phyloP scores from a whole-genome alignment of 108 stramenopile species.

The Stephanodiscus triporus region DNA sequence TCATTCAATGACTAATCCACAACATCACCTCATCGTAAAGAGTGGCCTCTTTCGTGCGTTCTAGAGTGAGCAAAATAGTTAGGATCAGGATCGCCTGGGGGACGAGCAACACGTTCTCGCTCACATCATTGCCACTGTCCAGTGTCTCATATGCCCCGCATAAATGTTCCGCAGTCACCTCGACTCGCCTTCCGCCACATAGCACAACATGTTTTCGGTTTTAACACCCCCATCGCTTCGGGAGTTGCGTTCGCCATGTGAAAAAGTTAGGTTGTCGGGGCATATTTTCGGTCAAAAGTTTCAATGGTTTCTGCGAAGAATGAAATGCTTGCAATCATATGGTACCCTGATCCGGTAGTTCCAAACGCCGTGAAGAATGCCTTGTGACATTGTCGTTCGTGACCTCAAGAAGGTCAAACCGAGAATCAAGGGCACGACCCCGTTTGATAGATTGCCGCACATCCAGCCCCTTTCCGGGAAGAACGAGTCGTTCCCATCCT shows the following conservation, averaged over 20 bases:
- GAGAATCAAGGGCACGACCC: conserved; percentile 70
- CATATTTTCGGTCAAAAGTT: background rate
- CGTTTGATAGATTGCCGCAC: conserved; percentile 75
- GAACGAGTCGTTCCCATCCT: conserved; percentile 52
- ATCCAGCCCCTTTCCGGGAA: conserved; percentile 77
- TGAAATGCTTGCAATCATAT: background rate
- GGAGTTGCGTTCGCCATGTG: conserved; percentile 84
- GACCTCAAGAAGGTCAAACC: conserved; percentile 66
- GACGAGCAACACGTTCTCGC: conserved; percentile 56
- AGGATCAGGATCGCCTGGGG: too few relatives aligned
- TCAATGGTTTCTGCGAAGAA: background rate
- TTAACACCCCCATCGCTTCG: conserved; percentile 50
- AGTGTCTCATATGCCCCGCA: conserved; percentile 23
- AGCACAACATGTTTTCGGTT: conserved; percentile 23
- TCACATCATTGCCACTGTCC: conserved; percentile 24
- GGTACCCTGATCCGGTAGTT: conserved; percentile 66
- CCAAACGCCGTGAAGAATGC: conserved; percentile 87
- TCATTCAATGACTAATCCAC: too few relatives aligned
- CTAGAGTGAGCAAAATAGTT: too few relatives aligned
- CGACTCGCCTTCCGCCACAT: conserved; percentile 11
- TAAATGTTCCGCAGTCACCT: conserved; percentile 38
- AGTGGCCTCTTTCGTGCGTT: too few relatives aligned
- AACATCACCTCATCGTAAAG: too few relatives aligned
- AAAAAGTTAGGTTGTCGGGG: conserved; percentile 62
- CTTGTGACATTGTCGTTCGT: conserved; percentile 77